These are phyloP conservation scores for Bassia scoparia DNA, from an alignment of 148 eudicot genomes.

Conservation along the genomic window DNA sequence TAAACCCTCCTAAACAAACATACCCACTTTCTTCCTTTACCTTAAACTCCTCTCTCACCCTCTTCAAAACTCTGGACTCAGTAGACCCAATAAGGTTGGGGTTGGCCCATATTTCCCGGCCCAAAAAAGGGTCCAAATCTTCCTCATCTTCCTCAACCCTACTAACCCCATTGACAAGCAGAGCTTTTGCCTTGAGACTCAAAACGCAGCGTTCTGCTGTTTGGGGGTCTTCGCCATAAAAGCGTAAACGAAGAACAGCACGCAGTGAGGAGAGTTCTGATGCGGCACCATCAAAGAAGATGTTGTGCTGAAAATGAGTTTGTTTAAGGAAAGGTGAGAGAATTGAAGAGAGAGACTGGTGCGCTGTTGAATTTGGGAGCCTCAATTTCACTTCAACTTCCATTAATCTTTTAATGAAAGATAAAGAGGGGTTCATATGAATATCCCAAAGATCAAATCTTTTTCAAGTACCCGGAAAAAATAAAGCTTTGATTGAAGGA, in stretches of 20 bases:
- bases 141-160: slow-evolving; percentile 86
- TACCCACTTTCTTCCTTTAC: slow-evolving; percentile 39
- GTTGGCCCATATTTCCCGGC: slow-evolving; percentile 46
- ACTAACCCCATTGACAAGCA: slow-evolving; percentile 61
- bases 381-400: slow-evolving; percentile 86
- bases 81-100: slow-evolving; percentile 40
- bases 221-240: slow-evolving; percentile 50
- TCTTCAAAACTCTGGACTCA: slow-evolving; percentile 53
- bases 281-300: slow-evolving; percentile 66
- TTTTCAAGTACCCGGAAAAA: neutral
- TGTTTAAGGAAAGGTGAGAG: slow-evolving; percentile 46
- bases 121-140: slow-evolving; percentile 51
- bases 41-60: slow-evolving; percentile 70
- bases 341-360: slow-evolving; percentile 42
- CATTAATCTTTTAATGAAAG: slow-evolving; percentile 36
- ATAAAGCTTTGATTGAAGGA: neutral
- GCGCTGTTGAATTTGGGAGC: slow-evolving; percentile 43
- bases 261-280: slow-evolving; percentile 54
- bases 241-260: slow-evolving; percentile 77
- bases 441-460: neutral
- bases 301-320: slow-evolving; percentile 69
- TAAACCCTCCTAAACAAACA: slow-evolving; percentile 76
- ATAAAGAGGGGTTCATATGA: no score
- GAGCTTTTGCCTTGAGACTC: slow-evolving; percentile 62
- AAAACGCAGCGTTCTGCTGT: slow-evolving; percentile 53